phyloP scores from a whole-genome alignment of 192 early-diverging fungal genomes.

The Obelidium mucronatum region DNA sequence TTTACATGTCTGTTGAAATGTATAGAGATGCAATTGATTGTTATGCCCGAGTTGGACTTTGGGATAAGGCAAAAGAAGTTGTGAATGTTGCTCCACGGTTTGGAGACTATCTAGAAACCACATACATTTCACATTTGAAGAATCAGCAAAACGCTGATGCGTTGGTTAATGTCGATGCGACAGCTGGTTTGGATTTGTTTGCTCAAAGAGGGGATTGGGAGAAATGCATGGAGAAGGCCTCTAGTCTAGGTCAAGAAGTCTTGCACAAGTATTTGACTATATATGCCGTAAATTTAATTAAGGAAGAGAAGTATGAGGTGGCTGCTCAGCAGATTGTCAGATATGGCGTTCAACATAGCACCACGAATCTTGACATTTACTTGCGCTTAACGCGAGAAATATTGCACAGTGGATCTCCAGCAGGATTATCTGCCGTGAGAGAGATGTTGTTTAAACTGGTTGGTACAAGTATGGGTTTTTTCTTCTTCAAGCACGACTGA shows the following conservation, averaged over 20 bases:
- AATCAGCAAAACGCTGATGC: constrained; percentile 59
- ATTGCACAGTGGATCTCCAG: constrained; percentile 30
- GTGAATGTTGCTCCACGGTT: constrained; percentile 62
- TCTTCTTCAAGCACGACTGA: constrained; percentile 2
- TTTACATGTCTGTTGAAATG: constrained; percentile 59
- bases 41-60: constrained; percentile 55
- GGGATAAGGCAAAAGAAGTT: constrained; percentile 64
- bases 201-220: constrained; percentile 69
- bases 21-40: constrained; percentile 69
- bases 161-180: constrained; percentile 60
- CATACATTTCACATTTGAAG: constrained; percentile 64
- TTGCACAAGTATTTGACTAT: constrained; percentile 58
- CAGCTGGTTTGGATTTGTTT: constrained; percentile 63
- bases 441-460: constrained; percentile 64
- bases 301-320: constrained; percentile 53
- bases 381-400: constrained; percentile 49
- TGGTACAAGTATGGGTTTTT: neutral
- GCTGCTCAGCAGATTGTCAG: constrained; percentile 44
- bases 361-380: constrained; percentile 54
- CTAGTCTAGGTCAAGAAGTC: constrained; percentile 46
- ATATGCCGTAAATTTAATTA: constrained; percentile 47
- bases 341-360: constrained; percentile 49
- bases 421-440: constrained; percentile 46
- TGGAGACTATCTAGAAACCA: constrained; percentile 61
- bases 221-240: constrained; percentile 63